phyloP scores from a whole-genome alignment of 2,329 filamentous ascomycete genomes.

The Fusarium penzigii region DNA sequence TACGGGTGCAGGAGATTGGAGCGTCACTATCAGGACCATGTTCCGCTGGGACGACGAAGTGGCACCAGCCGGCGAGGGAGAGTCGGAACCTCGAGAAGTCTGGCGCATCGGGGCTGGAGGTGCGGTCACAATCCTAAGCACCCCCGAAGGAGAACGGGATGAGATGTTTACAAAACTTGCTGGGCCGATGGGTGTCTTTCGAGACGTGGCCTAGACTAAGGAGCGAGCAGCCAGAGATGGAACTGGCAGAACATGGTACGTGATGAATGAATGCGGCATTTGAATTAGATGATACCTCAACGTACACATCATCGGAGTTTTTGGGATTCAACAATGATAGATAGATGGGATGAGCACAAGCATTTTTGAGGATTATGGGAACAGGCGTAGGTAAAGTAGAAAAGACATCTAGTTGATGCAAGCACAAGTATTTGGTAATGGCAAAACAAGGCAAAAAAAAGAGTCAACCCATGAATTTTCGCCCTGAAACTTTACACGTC shows the following conservation, averaged over 20 bases:
- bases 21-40: constrained; percentile 83
- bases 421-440: constrained; percentile 13
- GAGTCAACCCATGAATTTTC: constrained; percentile 2
- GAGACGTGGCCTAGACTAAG: constrained; percentile 31
- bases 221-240: not conserved
- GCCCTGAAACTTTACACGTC: not conserved
- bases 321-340: constrained; percentile 32
- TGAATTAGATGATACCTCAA: constrained; percentile 34
- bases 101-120: constrained; percentile 92
- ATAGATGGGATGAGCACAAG: constrained; percentile 15
- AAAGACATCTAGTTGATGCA: constrained; percentile 13
- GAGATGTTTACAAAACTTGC: constrained; percentile 84
- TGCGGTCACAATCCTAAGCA: constrained; percentile 84
- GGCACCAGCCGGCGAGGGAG: constrained; percentile 29
- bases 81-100: constrained; percentile 47
- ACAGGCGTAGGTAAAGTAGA: not conserved
- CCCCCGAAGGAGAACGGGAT: constrained; percentile 76
- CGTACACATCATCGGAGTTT: constrained; percentile 37
- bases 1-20: constrained; percentile 84
- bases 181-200: constrained; percentile 55
- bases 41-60: constrained; percentile 70
- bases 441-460: constrained; percentile 1
- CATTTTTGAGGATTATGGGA: constrained; percentile 2
- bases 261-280: constrained; percentile 12
- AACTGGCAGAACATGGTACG: constrained; percentile 4